Percentiles rank a stretch among this genome's conserved stretches.
These are phyloP conservation scores for Acanthamoeba royreba DNA, from an alignment of 208 protist genomes.

Conservation along the genomic window DNA sequence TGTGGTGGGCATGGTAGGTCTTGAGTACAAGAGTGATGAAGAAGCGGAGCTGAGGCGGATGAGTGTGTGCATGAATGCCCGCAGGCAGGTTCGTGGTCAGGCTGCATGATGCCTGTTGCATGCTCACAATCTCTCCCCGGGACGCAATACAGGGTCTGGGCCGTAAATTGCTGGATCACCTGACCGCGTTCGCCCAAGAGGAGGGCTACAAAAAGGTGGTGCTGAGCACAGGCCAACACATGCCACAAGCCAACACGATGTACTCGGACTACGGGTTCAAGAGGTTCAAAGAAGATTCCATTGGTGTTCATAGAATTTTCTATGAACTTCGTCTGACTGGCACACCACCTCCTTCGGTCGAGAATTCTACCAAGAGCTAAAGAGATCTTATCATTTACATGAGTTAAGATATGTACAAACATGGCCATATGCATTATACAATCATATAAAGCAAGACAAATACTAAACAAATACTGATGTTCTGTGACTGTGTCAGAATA, in stretches of 20 bases:
- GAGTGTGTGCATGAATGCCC: background rate
- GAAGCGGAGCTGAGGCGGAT: background rate
- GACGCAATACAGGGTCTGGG: background rate
- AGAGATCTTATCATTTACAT: no score
- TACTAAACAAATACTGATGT: no score
- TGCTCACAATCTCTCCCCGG: background rate
- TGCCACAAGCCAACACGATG: constrained; percentile 23
- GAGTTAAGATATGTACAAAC: no score
- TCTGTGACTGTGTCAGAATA: no score
- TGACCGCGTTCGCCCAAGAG: background rate
- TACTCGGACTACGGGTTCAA: background rate
- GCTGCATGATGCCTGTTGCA: no score
- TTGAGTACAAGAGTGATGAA: background rate
- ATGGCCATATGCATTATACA: no score
- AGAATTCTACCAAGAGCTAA: no score
- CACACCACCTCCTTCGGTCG: no score
- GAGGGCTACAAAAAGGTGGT: background rate
- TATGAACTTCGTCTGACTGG: no score
- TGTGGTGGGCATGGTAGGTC: background rate
- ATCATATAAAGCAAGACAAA: no score
- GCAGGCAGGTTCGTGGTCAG: background rate
- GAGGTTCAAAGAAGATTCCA: background rate
- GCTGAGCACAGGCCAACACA: background rate
- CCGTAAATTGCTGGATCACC: background rate
- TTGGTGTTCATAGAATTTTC: background rate